Conservation (phyloP, 306 rosid species). For the Gleditsia sinensis region DNA sequence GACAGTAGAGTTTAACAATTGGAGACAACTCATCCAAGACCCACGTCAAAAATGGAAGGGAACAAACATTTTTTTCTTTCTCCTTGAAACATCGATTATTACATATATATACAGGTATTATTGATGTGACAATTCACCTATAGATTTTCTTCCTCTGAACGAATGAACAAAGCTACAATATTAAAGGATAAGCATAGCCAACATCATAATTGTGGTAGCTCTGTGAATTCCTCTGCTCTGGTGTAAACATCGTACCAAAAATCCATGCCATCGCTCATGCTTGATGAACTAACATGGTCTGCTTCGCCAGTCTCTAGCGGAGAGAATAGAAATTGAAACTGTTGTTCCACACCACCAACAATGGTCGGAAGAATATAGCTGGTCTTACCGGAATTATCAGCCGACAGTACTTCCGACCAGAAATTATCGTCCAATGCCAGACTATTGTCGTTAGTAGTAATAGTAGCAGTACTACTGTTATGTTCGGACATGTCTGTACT, state of each 20-base stretch:
- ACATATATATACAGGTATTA: neutral
- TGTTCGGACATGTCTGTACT: conserved; percentile 48
- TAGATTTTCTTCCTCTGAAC: neutral
- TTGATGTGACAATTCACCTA: neutral
- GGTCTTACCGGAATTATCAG: conserved; percentile 33
- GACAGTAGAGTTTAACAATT: too few species aligned
- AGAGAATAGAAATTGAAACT: conserved; percentile 34
- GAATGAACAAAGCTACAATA: neutral
- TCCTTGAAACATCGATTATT: too few species aligned
- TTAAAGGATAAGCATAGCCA: neutral
- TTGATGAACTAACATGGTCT: conserved; percentile 26
- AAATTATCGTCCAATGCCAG: conserved; percentile 63
- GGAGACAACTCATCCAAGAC: neutral
- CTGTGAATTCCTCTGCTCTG: conserved; percentile 52
- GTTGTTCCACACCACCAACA: neutral
- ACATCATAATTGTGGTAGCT: conserved; percentile 39
- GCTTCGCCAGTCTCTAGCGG: conserved; percentile 14
- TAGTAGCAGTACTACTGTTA: neutral
- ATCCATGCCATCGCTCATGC: conserved; percentile 42
- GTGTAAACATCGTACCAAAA: conserved; percentile 67
- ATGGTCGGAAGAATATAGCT: conserved; percentile 1
- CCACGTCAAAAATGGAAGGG: neutral
- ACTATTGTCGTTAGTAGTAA: conserved; percentile 13
- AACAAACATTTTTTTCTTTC: neutral
- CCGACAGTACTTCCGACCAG: conserved; percentile 67